A percentile compares a stretch with the other conserved stretches of the same genome.
These are phyloP conservation scores for Capronia coronata DNA, from an alignment of 2,329 filamentous ascomycete genomes.

Conservation along the genomic window DNA sequence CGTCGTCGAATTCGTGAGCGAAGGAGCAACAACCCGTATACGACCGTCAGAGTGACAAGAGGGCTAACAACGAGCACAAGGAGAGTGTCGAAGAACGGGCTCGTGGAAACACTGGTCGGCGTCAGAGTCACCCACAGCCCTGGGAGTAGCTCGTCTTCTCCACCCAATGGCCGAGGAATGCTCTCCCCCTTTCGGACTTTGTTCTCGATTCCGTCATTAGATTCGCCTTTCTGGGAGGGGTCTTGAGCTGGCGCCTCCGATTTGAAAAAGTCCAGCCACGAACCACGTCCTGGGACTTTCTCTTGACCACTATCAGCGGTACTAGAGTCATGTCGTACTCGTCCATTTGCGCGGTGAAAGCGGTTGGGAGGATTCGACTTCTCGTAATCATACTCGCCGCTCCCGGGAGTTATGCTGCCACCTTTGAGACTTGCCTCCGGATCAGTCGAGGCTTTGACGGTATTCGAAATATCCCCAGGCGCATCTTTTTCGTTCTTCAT, in stretches of 20 bases:
- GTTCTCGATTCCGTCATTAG: constrained; percentile 25
- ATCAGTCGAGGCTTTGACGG: constrained; percentile 22
- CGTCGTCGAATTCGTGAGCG: constrained; percentile 81
- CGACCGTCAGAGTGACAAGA: constrained; percentile 81
- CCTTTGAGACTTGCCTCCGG: constrained; percentile 46
- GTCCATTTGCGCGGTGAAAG: constrained; percentile 9
- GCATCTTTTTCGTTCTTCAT: constrained; percentile 17
- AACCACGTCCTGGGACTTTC: constrained; percentile 7
- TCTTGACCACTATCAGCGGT: background rate
- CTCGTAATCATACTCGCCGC: constrained; percentile 59
- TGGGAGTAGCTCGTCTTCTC: constrained; percentile 51
- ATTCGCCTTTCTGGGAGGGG: constrained; percentile 14
- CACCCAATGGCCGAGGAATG: constrained; percentile 28
- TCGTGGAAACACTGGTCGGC: constrained; percentile 77
- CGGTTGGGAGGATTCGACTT: constrained; percentile 12
- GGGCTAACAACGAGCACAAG: constrained; percentile 96
- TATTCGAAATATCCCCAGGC: constrained; percentile 26
- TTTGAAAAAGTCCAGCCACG: constrained; percentile 23
- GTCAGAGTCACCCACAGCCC: constrained; percentile 96
- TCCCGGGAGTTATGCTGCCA: constrained; percentile 64
- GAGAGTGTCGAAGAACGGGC: constrained; percentile 91
- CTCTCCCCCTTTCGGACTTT: constrained; percentile 24
- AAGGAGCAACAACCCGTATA: constrained; percentile 81
- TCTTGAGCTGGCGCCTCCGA: constrained; percentile 10
- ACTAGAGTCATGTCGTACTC: constrained; percentile 3